Base-by-base conservation (phyloP, 768 basidiomycete species). In the Cystofilobasidium ferigula region DNA sequence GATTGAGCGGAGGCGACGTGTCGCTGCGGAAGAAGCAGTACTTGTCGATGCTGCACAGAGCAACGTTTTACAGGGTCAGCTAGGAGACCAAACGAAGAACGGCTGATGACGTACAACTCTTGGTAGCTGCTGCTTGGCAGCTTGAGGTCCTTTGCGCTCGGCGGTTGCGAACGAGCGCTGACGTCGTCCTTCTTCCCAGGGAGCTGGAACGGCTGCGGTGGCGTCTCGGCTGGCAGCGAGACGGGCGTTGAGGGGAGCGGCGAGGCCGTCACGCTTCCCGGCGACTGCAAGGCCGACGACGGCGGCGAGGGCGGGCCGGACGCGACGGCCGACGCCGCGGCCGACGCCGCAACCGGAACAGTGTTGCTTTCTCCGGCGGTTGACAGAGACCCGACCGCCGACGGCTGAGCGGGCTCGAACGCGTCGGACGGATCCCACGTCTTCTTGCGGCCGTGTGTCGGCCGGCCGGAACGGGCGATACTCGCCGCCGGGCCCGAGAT, bases 11-110 rank as follows among this genome's bases (percentile, higher is more conserved):
- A 2, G 51, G 51, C 51, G 51, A 54, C 28, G 48, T 26, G 10
- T 45, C 43, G 48, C 24, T 26, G 5, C 28, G 30, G 58, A 47
- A 67, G 59, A 67, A 67, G 65, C 65, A 67, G 60, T 67, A 67
- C 32, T 57, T 61, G 16, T 47, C 53, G 53, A 67, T 51, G 40
- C 64, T 65, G 35, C 18, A 10, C 4, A 18, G 34, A 24, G 5
- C 4, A 34, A 57, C 14, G 34, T 6, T n/a, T n/a, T n/a, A 32
- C 12, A 22, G 4, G 4, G 30, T n/a, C 22, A 57, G 57, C 45
- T 42, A 57, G 24, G 5, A 2, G 14, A 13, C 35, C 32, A 13
- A 10, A 10, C 18, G 12, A 14, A 28, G 14, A 38, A 53, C 13
- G 24, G 6, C n/a, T 28, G 28, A 30, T 6, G 22, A 64, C 64